Evolutionary conservation across 805 yeast genomes (phyloP).

Genomic region (Ogataea populi-albae): DNA sequence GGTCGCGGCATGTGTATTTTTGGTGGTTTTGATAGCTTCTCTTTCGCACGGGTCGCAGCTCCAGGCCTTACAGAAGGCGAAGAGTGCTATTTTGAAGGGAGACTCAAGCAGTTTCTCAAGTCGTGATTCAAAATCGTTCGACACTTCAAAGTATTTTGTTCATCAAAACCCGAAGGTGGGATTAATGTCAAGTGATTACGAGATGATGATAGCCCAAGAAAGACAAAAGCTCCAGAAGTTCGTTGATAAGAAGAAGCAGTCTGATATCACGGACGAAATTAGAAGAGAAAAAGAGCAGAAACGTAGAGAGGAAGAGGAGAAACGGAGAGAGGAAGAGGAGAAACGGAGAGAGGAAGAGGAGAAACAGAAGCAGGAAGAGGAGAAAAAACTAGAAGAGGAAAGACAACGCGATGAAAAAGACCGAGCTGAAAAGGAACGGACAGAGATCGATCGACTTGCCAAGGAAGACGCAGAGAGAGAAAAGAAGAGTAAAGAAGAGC

Average conservation of each 20-base stretch:
- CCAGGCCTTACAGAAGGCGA: constrained; percentile 6
- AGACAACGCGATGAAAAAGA: constrained; percentile 1
- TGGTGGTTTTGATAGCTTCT: constrained; percentile 5
- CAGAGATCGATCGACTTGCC: too few relatives aligned
- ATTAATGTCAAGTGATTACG: constrained; percentile 1
- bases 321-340: constrained; percentile 3
- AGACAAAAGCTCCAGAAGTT: constrained; percentile 13
- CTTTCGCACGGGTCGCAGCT: constrained; percentile 3
- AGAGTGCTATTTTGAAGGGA: constrained; percentile 1
- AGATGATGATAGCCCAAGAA: constrained; percentile 5
- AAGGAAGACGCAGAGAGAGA: too few relatives aligned
- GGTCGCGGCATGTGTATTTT: constrained; percentile 10
- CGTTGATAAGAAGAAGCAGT: constrained; percentile 6
- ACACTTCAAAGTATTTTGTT: constrained; percentile 7
- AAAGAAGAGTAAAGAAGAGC: constrained; percentile 1
- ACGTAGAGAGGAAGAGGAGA: constrained; percentile 3
- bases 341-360: constrained; percentile 3
- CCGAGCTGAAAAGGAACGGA: too few relatives aligned
- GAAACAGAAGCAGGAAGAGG: constrained; percentile 3
- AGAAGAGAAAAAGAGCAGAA: constrained; percentile 3
- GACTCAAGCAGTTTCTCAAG: background rate
- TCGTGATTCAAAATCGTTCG: constrained; percentile 5
- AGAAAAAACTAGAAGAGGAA: constrained; percentile 4
- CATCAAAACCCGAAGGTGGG: constrained; percentile 1
- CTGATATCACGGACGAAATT: constrained; percentile 4